Base-by-base conservation (phyloP, 2,329 filamentous ascomycete species). In the Sarocladium kiliense region DNA sequence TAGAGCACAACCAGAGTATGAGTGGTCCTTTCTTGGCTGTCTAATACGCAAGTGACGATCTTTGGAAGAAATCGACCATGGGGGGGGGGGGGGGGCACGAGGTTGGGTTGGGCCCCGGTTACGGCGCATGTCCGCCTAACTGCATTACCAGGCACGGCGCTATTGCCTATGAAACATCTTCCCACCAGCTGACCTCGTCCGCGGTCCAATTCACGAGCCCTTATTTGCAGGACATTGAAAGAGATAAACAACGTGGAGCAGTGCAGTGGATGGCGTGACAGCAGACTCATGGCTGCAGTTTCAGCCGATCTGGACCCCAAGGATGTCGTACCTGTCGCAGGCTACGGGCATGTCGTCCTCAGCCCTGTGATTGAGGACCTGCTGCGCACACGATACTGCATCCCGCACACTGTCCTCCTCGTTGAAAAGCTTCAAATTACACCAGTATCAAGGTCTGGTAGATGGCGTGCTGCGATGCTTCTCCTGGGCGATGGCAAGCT, bases 401-500 rank as follows among this genome's bases (percentile, higher is more conserved):
- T 74, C 2, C 71, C 75, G 0, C 73, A 72, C 2, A 77, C 78
- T 2, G 60, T 81, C 51, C 77, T 82, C 34, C 69, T 81, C 0
- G 75, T 82, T 36, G 76, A 79, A 56, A 70, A 67, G 45, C 56
- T 79, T n/a, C 70, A 77, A 12, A 54, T 60, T 16, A 58, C 70
- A 1, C 63, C 72, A 1, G 65, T 76, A 0, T 68, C 73, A 1
- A 54, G 58, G 5, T 66, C 63, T 2, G 66, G 61, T 16, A 62
- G 69, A 63, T 75, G 75, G 71, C 74, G 77, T 30, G 68, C 70
- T 2, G 61, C 81, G 1, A 71, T 78, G 2, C 59, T 83, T 11
- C 54, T 82, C 0, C 71, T 83, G 0, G 76, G 79, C 36, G 80
- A 83, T 58, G 78, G 79, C 1, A 70, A 76, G 60, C 63, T 81